Evolutionary conservation across 495 filamentous ascomycete genomes (phyloP).

Genomic region (Daldinia grandis): DNA sequence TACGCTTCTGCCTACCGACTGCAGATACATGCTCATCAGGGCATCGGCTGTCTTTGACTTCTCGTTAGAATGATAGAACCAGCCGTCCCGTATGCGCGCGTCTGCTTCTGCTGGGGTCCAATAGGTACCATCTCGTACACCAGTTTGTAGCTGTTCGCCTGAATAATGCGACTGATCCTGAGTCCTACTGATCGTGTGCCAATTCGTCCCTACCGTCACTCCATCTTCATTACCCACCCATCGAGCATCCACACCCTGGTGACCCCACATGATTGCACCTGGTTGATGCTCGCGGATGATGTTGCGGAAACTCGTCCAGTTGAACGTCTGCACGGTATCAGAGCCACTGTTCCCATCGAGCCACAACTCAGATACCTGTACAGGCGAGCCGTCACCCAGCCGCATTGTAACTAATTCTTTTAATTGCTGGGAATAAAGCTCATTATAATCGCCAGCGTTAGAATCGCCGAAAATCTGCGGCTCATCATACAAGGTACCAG

Average conservation of each 20-base stretch:
- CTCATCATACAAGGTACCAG: conserved; percentile 39
- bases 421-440: conserved; percentile 38
- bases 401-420: conserved; percentile 39
- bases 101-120: conserved; percentile 44
- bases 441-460: conserved; percentile 53
- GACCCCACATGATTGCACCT: conserved; percentile 44
- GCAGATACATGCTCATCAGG: conserved; percentile 42
- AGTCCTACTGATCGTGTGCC: conserved; percentile 42
- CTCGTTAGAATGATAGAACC: conserved; percentile 44
- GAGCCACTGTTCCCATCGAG: conserved; percentile 44
- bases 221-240: conserved; percentile 46
- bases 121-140: conserved; percentile 39
- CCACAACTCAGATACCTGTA: conserved; percentile 41
- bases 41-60: conserved; percentile 36
- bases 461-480: conserved; percentile 52
- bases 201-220: conserved; percentile 40
- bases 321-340: conserved; percentile 41
- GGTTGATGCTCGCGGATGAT: conserved; percentile 42
- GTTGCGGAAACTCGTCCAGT: conserved; percentile 41
- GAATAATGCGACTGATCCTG: conserved; percentile 39
- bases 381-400: conserved; percentile 27
- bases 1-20: conserved; percentile 41
- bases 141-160: conserved; percentile 34
- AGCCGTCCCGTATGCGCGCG: conserved; percentile 40
- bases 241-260: conserved; percentile 43